Evolutionary conservation across 1,139 yeast species (phyloP).

Genomic region (Scheffersomyces titani): DNA sequence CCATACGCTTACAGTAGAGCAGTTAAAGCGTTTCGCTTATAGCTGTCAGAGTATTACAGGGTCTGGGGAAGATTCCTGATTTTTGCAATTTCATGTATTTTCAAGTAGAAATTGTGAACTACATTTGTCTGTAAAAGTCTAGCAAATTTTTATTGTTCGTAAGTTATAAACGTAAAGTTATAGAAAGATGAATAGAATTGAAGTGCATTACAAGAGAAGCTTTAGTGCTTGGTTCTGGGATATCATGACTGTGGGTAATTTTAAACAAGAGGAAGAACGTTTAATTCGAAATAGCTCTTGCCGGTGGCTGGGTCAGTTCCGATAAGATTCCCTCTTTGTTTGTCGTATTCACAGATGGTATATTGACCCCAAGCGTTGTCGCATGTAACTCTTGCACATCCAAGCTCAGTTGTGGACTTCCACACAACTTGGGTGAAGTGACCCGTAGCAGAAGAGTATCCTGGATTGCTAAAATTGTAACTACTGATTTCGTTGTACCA

Average conservation of each 20-base stretch:
- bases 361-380: slow-evolving; percentile 50
- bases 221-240: neutral
- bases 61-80: no score
- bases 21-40: no score
- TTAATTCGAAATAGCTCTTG: slow-evolving; percentile 44
- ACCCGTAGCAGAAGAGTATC: slow-evolving; percentile 47
- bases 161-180: neutral
- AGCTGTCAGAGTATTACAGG: no score
- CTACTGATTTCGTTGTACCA: slow-evolving; percentile 65
- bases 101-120: neutral
- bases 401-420: slow-evolving; percentile 55
- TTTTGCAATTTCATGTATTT: no score
- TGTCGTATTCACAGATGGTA: slow-evolving; percentile 66
- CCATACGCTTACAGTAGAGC: no score
- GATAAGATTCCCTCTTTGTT: slow-evolving; percentile 59
- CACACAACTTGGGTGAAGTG: slow-evolving; percentile 76
- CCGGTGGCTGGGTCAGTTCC: slow-evolving; percentile 35
- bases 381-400: slow-evolving; percentile 63
- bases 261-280: slow-evolving; percentile 46
- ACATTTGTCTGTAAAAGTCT: neutral
- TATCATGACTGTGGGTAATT: neutral
- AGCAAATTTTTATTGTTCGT: neutral
- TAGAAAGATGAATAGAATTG: neutral
- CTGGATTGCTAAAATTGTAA: slow-evolving; percentile 51
- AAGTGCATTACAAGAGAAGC: neutral